A percentile compares a stretch with the other conserved stretches of the same genome.
These are phyloP conservation scores for Penicillium lagena DNA, from an alignment of 495 filamentous ascomycete species.

Conservation along the genomic window DNA sequence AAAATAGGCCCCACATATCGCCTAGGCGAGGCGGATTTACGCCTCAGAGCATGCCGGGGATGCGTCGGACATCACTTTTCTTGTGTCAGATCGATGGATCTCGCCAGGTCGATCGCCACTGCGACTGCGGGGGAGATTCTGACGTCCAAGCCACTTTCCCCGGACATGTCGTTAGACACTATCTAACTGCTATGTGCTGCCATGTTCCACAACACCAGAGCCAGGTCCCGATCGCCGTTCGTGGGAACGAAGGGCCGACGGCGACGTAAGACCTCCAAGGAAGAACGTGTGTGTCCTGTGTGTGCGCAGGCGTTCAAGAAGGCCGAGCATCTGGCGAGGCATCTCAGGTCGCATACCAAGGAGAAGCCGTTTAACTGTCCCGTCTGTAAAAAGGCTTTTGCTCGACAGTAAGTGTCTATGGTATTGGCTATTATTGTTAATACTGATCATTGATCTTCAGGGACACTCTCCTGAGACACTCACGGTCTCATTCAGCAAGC, in stretches of 20 bases:
- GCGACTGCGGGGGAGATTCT: not conserved
- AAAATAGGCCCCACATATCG: constrained; percentile 1
- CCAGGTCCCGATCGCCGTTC: not conserved
- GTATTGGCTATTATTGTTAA: not conserved
- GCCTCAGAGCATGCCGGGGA: no score
- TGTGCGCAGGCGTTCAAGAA: constrained; percentile 24
- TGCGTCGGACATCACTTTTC: no score
- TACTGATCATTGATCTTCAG: constrained; percentile 1
- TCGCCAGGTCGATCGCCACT: no score
- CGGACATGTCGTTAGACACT: no score
- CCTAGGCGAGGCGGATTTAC: no score
- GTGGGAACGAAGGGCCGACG: constrained; percentile 1
- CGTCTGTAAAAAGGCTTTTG: constrained; percentile 20
- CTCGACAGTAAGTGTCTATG: constrained; percentile 13
- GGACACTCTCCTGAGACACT: constrained; percentile 16
- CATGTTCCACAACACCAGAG: not conserved
- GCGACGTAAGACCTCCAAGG: constrained; percentile 11
- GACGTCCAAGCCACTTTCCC: not conserved
- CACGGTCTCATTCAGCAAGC: constrained; percentile 5
- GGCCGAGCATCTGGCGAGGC: constrained; percentile 23
- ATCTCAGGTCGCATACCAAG: constrained; percentile 26
- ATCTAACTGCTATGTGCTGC: not conserved
- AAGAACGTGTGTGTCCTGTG: constrained; percentile 16
- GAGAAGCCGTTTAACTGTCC: constrained; percentile 27
- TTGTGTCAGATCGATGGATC: no score